Base-by-base conservation (phyloP, 371 early-diverging fungal genomes). In the Circinella minor region DNA sequence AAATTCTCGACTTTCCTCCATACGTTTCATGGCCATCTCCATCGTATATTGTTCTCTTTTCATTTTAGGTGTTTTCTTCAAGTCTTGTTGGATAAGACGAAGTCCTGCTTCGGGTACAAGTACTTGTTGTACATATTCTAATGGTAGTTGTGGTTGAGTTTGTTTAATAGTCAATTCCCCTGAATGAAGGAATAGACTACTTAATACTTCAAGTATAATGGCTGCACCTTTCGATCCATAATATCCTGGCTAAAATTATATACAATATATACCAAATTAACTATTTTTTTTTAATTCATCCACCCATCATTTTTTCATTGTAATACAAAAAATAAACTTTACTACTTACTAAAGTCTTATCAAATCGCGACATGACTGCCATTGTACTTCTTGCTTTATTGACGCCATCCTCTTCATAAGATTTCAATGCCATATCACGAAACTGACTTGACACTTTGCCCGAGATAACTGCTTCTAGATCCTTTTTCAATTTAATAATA, bases 121-220 rank as follows among this genome's bases (percentile, higher is more conserved):
- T 1, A 90, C 86, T 55, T 88, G 84, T 62, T 90, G 89, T 27
- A 89, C 66, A 67, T 81, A 89, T 72, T 90, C 91, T 27, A 84
- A 47, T 4, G 88, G 86, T 38, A 73, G 66, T 55, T 88, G 85
- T 0, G 91, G 91, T 3, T 62, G 36, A 0, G 82, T 73, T 8
- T 38, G 66, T 38, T 78, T 74, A 2, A 64, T 57, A 0, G 74
- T 82, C 38, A 90, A 62, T n/a, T 71, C 39, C 7, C 74, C 71
- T 1, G 77, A 73, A 11, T 85, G 74, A 6, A 86, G 57, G 59
- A 82, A 87, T 64, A 83, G 37, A 13, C 43, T 37, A 3, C 62
- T 74, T 36, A 90, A 73, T 3, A 70, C 68, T 55, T 81, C 81
- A 57, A 81, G 77, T 4, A 90, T 77, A 17, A 61, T 69, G 7